Base-by-base conservation (phyloP, 2,329 filamentous ascomycete species). In the Trichoderma semiorbis region DNA sequence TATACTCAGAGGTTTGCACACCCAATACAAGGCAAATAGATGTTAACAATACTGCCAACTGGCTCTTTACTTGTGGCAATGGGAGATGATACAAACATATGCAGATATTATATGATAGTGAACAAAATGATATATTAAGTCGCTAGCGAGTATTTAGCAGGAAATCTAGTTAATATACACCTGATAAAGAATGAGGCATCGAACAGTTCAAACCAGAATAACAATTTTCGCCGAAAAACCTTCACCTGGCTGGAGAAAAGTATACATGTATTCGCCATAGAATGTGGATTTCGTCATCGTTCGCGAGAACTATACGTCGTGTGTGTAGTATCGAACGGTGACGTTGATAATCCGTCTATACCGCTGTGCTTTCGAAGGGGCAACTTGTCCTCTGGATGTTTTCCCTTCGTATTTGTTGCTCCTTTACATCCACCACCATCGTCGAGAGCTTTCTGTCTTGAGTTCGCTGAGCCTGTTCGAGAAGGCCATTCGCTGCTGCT, bases 371-470 rank as follows among this genome's bases (percentile, higher is more conserved):
- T 24, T 53, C 0, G 47, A 53, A 7, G n/a, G 47, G 47, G 21
- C 47, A 53, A 53, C n/a, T 24, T 21, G 47, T 21, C 11, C 47
- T 24, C 47, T 24, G 3, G n/a, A 53, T 24, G n/a, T 24, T 24
- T 24, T 53, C 21, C 47, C n/a, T 53, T 24, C 47, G 11, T 12
- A 0, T 21, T n/a, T 30, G 7, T 21, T 60, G 57, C 18, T 60
- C 18, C 11, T 32, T 68, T 60, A 68, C 65, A 68, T 68, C 65
- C 65, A 68, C 65, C 65, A 68, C 65, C 65, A 68, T 7, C 65
- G 24, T 28, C 65, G 65, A 18, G 65, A 58, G 34, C 65, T 68
- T 32, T 68, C 24, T 2, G 55, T 30, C 65, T 68, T 68, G n/a
- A 68, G 53, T 12, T 68, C 65, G 26, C 58, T 68, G 34, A 68